Conservation (phyloP, 768 basidiomycete genomes). For the Russula brevipes region DNA sequence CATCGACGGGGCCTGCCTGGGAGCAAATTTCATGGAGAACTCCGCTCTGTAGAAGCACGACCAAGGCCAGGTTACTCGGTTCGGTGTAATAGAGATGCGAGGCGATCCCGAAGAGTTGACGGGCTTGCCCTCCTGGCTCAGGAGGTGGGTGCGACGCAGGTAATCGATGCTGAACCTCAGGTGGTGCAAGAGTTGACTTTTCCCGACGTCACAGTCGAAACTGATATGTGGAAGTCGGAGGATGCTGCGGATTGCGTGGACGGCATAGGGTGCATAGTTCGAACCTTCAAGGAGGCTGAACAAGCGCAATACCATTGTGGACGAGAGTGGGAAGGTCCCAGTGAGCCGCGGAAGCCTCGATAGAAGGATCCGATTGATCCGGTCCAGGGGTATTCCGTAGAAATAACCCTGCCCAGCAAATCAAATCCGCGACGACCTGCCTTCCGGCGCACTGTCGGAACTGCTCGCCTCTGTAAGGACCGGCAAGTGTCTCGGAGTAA, state of each 20-base stretch:
- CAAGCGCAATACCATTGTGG: slow-evolving; percentile 58
- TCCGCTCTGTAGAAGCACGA: slow-evolving; percentile 51
- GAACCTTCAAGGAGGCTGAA: slow-evolving; percentile 65
- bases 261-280: slow-evolving; percentile 42
- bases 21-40: slow-evolving; percentile 54
- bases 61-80: slow-evolving; percentile 64
- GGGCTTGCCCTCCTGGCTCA: slow-evolving; percentile 50
- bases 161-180: slow-evolving; percentile 69
- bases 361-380: slow-evolving; percentile 57
- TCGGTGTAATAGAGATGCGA: slow-evolving; percentile 61
- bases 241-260: slow-evolving; percentile 46
- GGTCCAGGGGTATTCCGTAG: slow-evolving; percentile 59
- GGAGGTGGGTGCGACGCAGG: slow-evolving; percentile 50
- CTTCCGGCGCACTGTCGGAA: slow-evolving; percentile 72
- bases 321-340: slow-evolving; percentile 61
- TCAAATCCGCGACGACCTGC: slow-evolving; percentile 71
- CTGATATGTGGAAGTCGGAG: slow-evolving; percentile 55
- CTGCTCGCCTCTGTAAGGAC: slow-evolving; percentile 31
- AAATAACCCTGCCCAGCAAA: slow-evolving; percentile 68
- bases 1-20: slow-evolving; percentile 36
- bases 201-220: slow-evolving; percentile 50
- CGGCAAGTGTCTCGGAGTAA: not conserved
- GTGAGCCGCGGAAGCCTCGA: slow-evolving; percentile 59
- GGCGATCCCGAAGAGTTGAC: slow-evolving; percentile 53
- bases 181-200: slow-evolving; percentile 57